Percentiles rank a stretch among this genome's conserved stretches.
Evolutionary conservation across 2,329 filamentous ascomycete species (phyloP).

Genomic region (Paecilomyces sp.): DNA sequence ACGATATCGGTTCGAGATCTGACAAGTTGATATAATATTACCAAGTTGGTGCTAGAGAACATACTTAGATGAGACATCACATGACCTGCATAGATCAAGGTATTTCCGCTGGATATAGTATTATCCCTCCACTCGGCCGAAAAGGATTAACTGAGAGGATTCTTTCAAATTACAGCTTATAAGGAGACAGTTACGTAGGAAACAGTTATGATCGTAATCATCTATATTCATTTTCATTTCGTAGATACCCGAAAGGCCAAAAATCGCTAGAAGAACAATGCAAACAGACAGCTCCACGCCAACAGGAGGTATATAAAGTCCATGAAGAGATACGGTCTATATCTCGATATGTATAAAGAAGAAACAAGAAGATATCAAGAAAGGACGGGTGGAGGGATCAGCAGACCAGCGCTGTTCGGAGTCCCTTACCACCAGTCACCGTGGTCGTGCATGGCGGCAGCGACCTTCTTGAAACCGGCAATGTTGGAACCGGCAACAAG

Average conservation of each 20-base stretch:
- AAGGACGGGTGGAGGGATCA: neutral
- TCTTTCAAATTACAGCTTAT: too few species aligned
- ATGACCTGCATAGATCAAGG: too few species aligned
- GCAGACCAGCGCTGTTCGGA: conserved; percentile 2
- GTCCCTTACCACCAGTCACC: conserved; percentile 73
- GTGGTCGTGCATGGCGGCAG: conserved; percentile 87
- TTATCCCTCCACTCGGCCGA: too few species aligned
- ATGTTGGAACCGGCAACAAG: conserved; percentile 94
- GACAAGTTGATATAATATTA: too few species aligned
- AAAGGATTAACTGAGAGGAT: too few species aligned
- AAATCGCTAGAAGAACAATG: neutral
- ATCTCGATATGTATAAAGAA: neutral
- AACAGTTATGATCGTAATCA: neutral
- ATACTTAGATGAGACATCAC: too few species aligned
- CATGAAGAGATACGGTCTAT: neutral
- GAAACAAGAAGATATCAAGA: conserved; percentile 2
- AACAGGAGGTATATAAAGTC: neutral
- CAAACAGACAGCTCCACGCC: neutral
- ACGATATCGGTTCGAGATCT: too few species aligned
- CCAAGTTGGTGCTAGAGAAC: too few species aligned
- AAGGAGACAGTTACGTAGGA: neutral
- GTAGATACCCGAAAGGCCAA: neutral
- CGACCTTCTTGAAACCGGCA: conserved; percentile 96
- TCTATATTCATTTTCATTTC: neutral
- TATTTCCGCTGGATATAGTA: too few species aligned